phyloP scores from a whole-genome alignment of 2,329 filamentous ascomycete species.

The Fusarium miscanthi region DNA sequence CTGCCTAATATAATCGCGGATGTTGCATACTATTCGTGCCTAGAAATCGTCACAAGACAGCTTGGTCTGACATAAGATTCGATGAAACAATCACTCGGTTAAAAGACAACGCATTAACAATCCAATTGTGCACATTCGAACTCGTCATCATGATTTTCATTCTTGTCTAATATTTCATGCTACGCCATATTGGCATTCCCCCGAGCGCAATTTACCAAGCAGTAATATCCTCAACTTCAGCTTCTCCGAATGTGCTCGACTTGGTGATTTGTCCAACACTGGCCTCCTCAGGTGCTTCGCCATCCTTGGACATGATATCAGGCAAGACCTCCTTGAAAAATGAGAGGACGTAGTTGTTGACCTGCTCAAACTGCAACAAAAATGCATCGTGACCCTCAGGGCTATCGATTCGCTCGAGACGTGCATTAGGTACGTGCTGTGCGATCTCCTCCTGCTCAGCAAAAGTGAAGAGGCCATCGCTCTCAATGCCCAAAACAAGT shows the following conservation, averaged over 20 bases:
- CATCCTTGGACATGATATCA: constrained; percentile 82
- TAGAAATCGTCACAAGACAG: background rate
- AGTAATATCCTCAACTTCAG: constrained; percentile 95
- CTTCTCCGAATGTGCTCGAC: constrained; percentile 93
- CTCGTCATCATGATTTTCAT: constrained; percentile 3
- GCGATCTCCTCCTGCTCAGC: constrained; percentile 96
- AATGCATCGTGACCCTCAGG: constrained; percentile 98
- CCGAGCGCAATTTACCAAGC: constrained; percentile 73
- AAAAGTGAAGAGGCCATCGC: constrained; percentile 95
- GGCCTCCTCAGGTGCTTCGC: constrained; percentile 59
- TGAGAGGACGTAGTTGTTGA: constrained; percentile 85
- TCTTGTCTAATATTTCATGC: constrained; percentile 9
- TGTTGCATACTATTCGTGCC: background rate
- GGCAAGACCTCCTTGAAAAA: constrained; percentile 87
- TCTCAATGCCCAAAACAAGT: constrained; percentile 92
- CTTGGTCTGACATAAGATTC: background rate
- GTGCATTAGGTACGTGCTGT: constrained; percentile 79
- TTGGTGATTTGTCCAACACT: constrained; percentile 76
- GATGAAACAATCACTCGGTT: background rate
- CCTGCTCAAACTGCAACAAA: constrained; percentile 95
- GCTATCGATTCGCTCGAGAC: constrained; percentile 88
- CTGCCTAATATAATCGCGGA: background rate
- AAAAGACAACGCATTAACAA: background rate
- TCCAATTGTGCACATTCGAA: background rate
- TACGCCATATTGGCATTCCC: background rate